These are phyloP conservation scores for Tetradesmus lagerheimii DNA, from an alignment of 139 green algal genomes.

Conservation along the genomic window DNA sequence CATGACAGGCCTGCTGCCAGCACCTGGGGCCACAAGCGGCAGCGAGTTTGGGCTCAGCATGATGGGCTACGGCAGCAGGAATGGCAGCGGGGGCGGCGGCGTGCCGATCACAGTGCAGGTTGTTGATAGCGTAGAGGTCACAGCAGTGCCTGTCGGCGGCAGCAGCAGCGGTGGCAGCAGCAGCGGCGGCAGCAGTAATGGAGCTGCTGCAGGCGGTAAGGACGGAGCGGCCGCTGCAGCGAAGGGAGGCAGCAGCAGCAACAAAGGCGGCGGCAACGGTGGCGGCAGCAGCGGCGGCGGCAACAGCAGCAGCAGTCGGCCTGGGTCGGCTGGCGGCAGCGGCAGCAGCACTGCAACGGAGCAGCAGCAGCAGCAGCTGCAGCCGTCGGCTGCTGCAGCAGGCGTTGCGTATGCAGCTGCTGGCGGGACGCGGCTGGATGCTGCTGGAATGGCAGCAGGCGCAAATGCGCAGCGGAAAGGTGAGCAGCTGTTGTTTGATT, in stretches of 20 bases:
- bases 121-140: conserved; percentile 13
- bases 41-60: background rate
- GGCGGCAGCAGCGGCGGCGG: background rate
- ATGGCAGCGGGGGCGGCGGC: background rate
- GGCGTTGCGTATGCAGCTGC: background rate
- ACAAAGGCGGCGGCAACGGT: background rate
- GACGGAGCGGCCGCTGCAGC: background rate
- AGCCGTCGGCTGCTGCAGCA: background rate
- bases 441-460: background rate
- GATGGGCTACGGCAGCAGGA: background rate
- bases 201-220: background rate
- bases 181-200: conserved; percentile 19
- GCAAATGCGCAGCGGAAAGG: background rate
- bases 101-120: conserved; percentile 37
- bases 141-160: conserved; percentile 5
- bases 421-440: background rate
- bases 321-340: background rate
- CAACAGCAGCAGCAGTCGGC: background rate
- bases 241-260: background rate
- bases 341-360: background rate
- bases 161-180: conserved; percentile 6
- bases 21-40: background rate
- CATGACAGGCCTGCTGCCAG: conserved; percentile 7
- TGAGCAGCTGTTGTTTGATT: background rate
- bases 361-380: background rate